Percentiles rank a stretch among this genome's conserved stretches.
Evolutionary conservation across 2,329 filamentous ascomycete genomes (phyloP).

Genomic region (Biscogniauxia sp.): DNA sequence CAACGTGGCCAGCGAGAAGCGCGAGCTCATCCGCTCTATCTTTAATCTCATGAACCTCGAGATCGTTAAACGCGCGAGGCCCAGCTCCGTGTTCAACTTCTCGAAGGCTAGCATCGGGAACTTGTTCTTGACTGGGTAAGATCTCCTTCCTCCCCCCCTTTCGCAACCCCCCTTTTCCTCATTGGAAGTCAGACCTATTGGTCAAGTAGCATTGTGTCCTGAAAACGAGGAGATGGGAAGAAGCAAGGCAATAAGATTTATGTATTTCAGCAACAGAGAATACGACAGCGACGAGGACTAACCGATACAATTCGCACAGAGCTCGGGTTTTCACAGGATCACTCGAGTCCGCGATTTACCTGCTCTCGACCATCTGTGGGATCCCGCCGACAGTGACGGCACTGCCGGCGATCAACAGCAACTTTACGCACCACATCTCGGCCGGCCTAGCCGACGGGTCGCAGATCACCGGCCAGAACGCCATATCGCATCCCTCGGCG

Average conservation of each 20-base stretch:
- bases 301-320: slow-evolving; percentile 18
- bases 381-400: slow-evolving; percentile 75
- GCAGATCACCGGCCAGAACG: slow-evolving; percentile 85
- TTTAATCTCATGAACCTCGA: slow-evolving; percentile 76
- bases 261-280: background rate
- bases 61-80: slow-evolving; percentile 72
- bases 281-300: background rate
- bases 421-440: slow-evolving; percentile 93
- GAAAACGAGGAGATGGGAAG: too few relatives aligned
- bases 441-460: slow-evolving; percentile 75
- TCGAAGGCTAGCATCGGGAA: slow-evolving; percentile 75
- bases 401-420: slow-evolving; percentile 88
- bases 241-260: too few relatives aligned
- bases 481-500: slow-evolving; percentile 79
- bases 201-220: too few relatives aligned
- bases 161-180: background rate
- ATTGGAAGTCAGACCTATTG: background rate
- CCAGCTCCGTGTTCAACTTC: slow-evolving; percentile 74
- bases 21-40: slow-evolving; percentile 73
- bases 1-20: slow-evolving; percentile 66
- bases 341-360: slow-evolving; percentile 89
- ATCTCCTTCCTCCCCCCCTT: slow-evolving; percentile 1
- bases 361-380: slow-evolving; percentile 82
- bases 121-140: slow-evolving; percentile 70
- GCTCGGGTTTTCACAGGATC: slow-evolving; percentile 88